These are phyloP conservation scores for Mimosa bimucronata DNA, from an alignment of 306 rosid genomes.

Conservation along the genomic window DNA sequence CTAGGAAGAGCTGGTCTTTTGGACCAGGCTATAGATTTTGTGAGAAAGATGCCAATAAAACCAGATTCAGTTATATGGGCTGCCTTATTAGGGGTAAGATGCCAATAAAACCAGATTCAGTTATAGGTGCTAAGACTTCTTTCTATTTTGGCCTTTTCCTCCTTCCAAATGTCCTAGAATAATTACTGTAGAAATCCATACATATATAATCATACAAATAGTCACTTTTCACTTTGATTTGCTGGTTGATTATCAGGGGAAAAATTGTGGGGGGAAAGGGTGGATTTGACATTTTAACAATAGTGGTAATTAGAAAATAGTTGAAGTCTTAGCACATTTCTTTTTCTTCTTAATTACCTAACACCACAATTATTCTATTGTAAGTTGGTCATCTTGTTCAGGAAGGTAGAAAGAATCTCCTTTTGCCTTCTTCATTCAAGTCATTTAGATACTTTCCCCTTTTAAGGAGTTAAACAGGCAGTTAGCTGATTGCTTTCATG, in stretches of 20 bases:
- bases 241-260: slow-evolving; percentile 11
- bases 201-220: neutral
- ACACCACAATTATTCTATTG: slow-evolving; percentile 36
- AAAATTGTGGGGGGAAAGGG: neutral
- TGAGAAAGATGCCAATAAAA: slow-evolving; percentile 69
- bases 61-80: slow-evolving; percentile 60
- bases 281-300: slow-evolving; percentile 44
- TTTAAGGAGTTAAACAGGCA: slow-evolving; percentile 44
- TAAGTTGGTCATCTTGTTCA: slow-evolving; percentile 24
- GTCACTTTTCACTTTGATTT: slow-evolving; percentile 30
- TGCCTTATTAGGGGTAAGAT: slow-evolving; percentile 44
- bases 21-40: slow-evolving; percentile 61
- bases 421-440: slow-evolving; percentile 25
- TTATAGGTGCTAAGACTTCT: too few relatives aligned
- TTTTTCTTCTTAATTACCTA: slow-evolving; percentile 5
- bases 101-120: too few relatives aligned
- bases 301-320: slow-evolving; percentile 39
- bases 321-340: slow-evolving; percentile 20
- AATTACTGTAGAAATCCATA: neutral
- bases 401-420: slow-evolving; percentile 38
- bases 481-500: slow-evolving; percentile 53
- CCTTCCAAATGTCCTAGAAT: neutral
- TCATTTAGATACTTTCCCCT: neutral
- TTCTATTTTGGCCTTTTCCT: neutral
- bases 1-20: slow-evolving; percentile 62